Conservation (phyloP, 2,329 filamentous ascomycete genomes). For the Magnaporthiopsis rhizophila region DNA sequence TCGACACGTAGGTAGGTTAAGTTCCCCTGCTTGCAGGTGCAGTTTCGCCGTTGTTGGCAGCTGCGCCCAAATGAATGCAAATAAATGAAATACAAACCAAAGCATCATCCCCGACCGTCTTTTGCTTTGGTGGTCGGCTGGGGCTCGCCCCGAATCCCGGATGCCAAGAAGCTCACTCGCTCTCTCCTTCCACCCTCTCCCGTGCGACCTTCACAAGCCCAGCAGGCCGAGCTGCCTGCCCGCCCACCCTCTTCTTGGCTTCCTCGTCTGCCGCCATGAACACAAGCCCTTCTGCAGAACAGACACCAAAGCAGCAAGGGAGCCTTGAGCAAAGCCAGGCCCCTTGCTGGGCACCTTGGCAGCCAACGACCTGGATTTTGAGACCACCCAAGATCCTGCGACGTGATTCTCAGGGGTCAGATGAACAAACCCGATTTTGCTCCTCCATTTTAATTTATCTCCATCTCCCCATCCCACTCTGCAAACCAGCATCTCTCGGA, state of each 20-base stretch:
- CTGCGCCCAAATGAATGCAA: not conserved
- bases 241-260: not conserved
- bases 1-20: not conserved
- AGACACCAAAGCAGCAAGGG: not conserved
- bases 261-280: not conserved
- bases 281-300: not conserved
- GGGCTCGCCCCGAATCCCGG: too few relatives aligned
- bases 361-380: not conserved
- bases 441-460: not conserved
- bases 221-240: too few relatives aligned
- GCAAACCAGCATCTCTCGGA: not conserved
- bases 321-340: not conserved
- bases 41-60: not conserved
- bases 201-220: not conserved
- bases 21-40: not conserved
- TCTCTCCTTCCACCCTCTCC: not conserved
- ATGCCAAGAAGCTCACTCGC: not conserved
- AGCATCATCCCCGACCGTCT: not conserved
- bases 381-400: not conserved
- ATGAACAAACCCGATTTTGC: constrained; percentile 1
- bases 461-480: not conserved
- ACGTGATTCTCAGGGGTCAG: constrained; percentile 7
- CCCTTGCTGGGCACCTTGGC: not conserved
- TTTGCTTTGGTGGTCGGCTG: not conserved
- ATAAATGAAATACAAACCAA: not conserved